These are phyloP conservation scores for Waltergamsia citrina DNA, from an alignment of 2,329 filamentous ascomycete genomes.

Conservation along the genomic window DNA sequence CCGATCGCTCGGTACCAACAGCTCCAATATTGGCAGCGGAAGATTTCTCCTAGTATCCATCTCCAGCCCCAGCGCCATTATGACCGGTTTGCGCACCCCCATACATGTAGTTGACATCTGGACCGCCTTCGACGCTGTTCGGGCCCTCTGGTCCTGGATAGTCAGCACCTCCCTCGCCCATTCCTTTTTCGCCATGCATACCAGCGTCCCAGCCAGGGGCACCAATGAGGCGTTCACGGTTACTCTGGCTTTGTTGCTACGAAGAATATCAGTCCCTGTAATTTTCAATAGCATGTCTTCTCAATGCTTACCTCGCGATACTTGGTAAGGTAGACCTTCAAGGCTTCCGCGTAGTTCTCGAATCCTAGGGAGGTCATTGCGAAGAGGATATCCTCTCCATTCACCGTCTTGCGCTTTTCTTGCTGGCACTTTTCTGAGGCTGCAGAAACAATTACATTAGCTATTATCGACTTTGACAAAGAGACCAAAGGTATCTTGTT, in stretches of 20 bases:
- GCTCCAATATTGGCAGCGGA: no score
- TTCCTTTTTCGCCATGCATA: slow-evolving; percentile 21
- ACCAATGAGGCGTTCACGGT: slow-evolving; percentile 27
- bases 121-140: slow-evolving; percentile 27
- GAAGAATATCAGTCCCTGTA: slow-evolving; percentile 2
- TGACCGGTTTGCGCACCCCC: slow-evolving; percentile 41
- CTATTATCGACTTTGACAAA: not conserved
- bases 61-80: slow-evolving; percentile 45
- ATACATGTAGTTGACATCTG: slow-evolving; percentile 41
- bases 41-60: slow-evolving; percentile 46
- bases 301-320: slow-evolving; percentile 78
- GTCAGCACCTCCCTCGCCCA: slow-evolving; percentile 20
- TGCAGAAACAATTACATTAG: slow-evolving; percentile 25
- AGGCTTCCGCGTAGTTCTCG: slow-evolving; percentile 95
- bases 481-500: not conserved
- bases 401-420: slow-evolving; percentile 98
- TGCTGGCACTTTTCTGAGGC: slow-evolving; percentile 99
- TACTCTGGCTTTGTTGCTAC: slow-evolving; percentile 31
- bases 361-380: slow-evolving; percentile 98
- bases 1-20: no score
- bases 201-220: slow-evolving; percentile 17
- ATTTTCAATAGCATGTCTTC: not conserved
- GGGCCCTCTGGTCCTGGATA: slow-evolving; percentile 31
- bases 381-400: slow-evolving; percentile 96
- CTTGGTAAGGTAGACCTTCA: slow-evolving; percentile 96